Percentiles rank a stretch among this genome's conserved stretches.
Evolutionary conservation across 345 rosid species (phyloP).

Genomic region (Murraya koenigii): DNA sequence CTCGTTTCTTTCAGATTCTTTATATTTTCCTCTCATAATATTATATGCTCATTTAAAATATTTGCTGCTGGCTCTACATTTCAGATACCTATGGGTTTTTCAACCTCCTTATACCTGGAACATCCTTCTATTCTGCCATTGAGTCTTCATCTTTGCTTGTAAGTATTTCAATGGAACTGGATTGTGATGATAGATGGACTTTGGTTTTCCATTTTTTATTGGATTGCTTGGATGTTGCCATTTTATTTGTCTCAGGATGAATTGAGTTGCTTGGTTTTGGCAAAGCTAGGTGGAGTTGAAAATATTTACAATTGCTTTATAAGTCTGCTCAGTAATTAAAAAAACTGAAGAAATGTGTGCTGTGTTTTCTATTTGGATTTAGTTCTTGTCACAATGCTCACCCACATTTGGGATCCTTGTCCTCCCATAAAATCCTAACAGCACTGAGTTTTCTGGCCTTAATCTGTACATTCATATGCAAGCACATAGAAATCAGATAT

Average conservation of each 20-base stretch:
- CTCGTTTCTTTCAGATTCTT: slow-evolving; percentile 7
- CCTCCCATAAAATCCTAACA: neutral
- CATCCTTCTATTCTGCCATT: slow-evolving; percentile 71
- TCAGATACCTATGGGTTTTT: slow-evolving; percentile 81
- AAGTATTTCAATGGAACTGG: slow-evolving; percentile 32
- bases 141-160: slow-evolving; percentile 92
- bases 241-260: neutral
- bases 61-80: slow-evolving; percentile 9
- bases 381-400: neutral
- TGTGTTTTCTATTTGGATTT: neutral
- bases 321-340: neutral
- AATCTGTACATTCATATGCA: neutral
- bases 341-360: neutral
- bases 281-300: neutral
- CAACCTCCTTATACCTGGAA: slow-evolving; percentile 80
- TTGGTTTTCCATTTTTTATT: slow-evolving; percentile 1
- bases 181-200: neutral
- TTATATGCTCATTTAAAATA: neutral
- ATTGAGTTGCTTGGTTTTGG: slow-evolving; percentile 1
- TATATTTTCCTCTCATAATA: slow-evolving; percentile 6
- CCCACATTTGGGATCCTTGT: neutral
- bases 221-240: slow-evolving; percentile 8
- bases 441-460: neutral
- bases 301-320: neutral
- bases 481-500: neutral